Base-by-base conservation (phyloP, 768 basidiomycete genomes). In the Phanerochaete sordida region DNA sequence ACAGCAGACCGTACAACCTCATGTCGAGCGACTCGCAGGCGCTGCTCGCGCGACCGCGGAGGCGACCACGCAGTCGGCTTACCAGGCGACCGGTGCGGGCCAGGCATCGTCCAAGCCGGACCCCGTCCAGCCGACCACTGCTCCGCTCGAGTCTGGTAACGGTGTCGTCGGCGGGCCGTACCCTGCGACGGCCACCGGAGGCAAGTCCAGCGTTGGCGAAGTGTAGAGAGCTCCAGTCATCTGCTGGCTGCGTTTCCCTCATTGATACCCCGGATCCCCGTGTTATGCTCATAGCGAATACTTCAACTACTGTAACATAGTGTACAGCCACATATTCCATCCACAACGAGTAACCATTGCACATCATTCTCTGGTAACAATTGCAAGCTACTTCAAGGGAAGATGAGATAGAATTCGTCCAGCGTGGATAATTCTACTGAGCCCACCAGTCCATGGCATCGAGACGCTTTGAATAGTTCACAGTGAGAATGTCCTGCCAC, bases 101-200 rank as follows among this genome's bases (percentile, higher is more conserved):
- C 30, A 28, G 13, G 57, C 48, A 13, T 23, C 55, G 11, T 37
- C 56, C 37, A 60, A 63, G 57, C 66, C 70, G 15, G 51, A 47
- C 7, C 52, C 57, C 15, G 60, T 77, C 16, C 75, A 77, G 11
- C 66, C 78, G 1, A 75, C 73, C 2, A 77, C 69, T 24, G 75
- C 77, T 11, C 75, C 76, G 0, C 65, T 80, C 21, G 76, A 81
- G 69, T 78, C 73, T 43, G 77, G 74, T 1, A 57, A 70, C 1
- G 70, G 76, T 57, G 68, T 69, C 4, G 65, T 75, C 27, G 71
- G 66, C 24, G 69, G 68, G 15, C 76, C 68, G 8, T 69, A 65
- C 58, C 64, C 64, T 23, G 56, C 65, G 1, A 65, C 71, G 0
- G 56, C 57, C n/a, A 65, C 52, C 5, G 60, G 58, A 19, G 49